phyloP scores from a whole-genome alignment of 306 rosid genomes.

The Carpinus fangiana region DNA sequence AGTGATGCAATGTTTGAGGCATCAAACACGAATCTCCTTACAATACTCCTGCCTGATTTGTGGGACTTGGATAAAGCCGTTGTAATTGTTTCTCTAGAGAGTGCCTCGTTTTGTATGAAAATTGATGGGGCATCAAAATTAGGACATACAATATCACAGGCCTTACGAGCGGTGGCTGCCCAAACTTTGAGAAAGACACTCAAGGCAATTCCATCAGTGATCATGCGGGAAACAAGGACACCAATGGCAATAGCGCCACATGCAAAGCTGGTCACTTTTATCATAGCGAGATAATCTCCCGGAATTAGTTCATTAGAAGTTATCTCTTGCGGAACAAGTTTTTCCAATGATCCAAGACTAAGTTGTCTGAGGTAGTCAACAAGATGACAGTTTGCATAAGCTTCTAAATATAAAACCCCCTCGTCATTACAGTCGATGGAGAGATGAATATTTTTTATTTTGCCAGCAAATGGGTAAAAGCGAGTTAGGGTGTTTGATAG shows the following conservation, averaged over 20 bases:
- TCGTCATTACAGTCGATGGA: constrained; percentile 29
- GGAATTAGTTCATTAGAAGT: background rate
- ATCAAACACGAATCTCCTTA: constrained; percentile 16
- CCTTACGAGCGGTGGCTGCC: background rate
- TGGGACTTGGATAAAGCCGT: background rate
- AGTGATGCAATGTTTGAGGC: constrained; percentile 9
- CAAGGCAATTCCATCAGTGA: constrained; percentile 1
- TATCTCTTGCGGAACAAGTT: background rate
- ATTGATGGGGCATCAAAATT: constrained; percentile 3
- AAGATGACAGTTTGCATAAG: background rate
- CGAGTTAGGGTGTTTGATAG: constrained; percentile 29
- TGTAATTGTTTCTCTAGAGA: background rate
- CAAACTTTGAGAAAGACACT: constrained; percentile 11
- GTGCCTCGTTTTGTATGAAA: background rate
- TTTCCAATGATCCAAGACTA: background rate
- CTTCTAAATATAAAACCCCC: constrained; percentile 10
- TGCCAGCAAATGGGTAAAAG: constrained; percentile 38
- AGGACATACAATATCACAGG: background rate
- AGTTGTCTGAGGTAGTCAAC: constrained; percentile 1
- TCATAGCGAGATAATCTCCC: background rate
- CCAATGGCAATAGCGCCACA: constrained; percentile 19
- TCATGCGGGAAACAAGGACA: constrained; percentile 8
- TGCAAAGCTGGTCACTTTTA: constrained; percentile 16
- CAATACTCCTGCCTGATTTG: background rate
- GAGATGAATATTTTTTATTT: constrained; percentile 5